Evolutionary conservation across 306 rosid genomes (phyloP).

Genomic region (Casuarina cunninghamiana): DNA sequence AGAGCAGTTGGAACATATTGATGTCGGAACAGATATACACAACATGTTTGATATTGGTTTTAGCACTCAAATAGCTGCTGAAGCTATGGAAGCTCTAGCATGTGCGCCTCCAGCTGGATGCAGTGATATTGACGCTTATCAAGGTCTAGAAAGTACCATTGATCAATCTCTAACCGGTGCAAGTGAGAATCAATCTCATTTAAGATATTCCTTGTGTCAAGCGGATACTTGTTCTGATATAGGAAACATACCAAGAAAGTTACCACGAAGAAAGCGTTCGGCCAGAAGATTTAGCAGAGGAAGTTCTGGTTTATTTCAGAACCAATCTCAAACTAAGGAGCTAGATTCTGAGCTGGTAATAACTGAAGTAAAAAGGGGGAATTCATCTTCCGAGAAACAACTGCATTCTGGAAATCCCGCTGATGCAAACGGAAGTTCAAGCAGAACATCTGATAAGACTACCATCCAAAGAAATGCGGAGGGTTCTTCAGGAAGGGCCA

Average conservation of each 20-base stretch:
- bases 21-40: conserved; percentile 24
- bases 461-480: conserved; percentile 13
- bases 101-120: conserved; percentile 21
- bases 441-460: conserved; percentile 26
- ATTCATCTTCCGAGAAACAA: conserved; percentile 27
- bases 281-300: conserved; percentile 36
- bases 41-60: conserved; percentile 57
- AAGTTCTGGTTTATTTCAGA: conserved; percentile 29
- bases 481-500: conserved; percentile 5
- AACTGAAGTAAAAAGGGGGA: conserved; percentile 29
- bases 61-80: conserved; percentile 79
- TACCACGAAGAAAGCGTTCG: conserved; percentile 41
- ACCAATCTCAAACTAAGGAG: conserved; percentile 29
- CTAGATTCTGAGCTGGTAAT: conserved; percentile 28
- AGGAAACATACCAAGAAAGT: conserved; percentile 26
- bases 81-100: conserved; percentile 75
- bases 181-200: conserved; percentile 25
- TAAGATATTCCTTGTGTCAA: conserved; percentile 20
- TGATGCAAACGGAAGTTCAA: conserved; percentile 21
- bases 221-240: conserved; percentile 21
- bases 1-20: conserved; percentile 35
- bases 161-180: conserved; percentile 29
- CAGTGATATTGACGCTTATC: conserved; percentile 28
- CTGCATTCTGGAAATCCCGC: conserved; percentile 21
- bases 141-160: conserved; percentile 22